Percentiles rank a stretch among this genome's conserved stretches.
These are phyloP conservation scores for Cryptococcus neoformans DNA, from an alignment of 1,284 basidiomycete genomes.

Conservation along the genomic window DNA sequence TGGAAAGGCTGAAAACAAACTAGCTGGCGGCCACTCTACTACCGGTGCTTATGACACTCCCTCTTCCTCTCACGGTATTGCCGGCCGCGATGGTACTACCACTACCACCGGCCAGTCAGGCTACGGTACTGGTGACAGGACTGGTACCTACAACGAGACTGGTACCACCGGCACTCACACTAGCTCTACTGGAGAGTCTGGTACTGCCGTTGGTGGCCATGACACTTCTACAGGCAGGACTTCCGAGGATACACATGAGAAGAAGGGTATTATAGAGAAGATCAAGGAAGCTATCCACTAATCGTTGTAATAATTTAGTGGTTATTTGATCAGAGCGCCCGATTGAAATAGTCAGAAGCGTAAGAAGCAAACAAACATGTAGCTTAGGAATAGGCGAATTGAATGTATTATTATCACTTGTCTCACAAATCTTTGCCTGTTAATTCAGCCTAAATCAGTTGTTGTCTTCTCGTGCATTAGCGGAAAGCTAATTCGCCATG, in stretches of 20 bases:
- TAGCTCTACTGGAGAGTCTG: not conserved
- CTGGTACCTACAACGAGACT: not conserved
- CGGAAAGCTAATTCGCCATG: no score
- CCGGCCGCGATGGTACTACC: not conserved
- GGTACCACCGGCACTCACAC: not conserved
- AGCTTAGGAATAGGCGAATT: no score
- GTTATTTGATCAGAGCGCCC: not conserved
- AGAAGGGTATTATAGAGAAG: constrained; percentile 34
- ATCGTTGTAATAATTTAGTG: not conserved
- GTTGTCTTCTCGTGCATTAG: no score
- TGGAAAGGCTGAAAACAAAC: not conserved
- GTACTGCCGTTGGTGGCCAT: not conserved
- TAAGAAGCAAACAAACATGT: no score
- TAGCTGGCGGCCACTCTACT: not conserved
- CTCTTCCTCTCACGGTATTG: not conserved
- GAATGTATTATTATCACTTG: no score
- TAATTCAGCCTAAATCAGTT: no score
- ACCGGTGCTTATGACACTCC: not conserved
- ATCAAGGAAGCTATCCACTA: constrained; percentile 23
- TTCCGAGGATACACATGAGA: constrained; percentile 3
- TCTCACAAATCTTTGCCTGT: no score
- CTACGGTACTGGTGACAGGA: not conserved
- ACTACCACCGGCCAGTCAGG: not conserved
- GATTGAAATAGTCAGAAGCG: no score
- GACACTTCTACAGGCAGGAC: not conserved